Conservation (phyloP, 2,329 filamentous ascomycete species). For the Trichoderma harzianum region DNA sequence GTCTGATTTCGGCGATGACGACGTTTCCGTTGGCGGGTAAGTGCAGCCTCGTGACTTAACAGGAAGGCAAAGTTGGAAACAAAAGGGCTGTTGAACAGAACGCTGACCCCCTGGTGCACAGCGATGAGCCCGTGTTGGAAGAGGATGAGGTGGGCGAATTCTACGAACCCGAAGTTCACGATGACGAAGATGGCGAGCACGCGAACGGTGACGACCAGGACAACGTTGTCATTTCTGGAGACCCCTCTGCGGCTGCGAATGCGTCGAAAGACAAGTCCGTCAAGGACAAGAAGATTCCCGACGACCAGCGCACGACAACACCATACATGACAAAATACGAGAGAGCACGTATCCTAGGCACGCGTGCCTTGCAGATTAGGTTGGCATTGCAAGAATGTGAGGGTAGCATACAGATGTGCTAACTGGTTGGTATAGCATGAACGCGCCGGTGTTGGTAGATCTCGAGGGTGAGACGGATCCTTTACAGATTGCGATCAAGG, state of each 20-base stretch:
- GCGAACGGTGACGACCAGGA: constrained; percentile 56
- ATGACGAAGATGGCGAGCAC: constrained; percentile 49
- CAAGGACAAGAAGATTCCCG: constrained; percentile 85
- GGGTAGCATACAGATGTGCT: constrained; percentile 19
- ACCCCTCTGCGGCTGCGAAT: constrained; percentile 58
- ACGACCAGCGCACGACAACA: constrained; percentile 84
- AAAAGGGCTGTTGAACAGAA: neutral
- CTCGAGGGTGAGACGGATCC: constrained; percentile 97
- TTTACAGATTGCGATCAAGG: constrained; percentile 94
- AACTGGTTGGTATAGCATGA: constrained; percentile 64
- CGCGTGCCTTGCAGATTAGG: constrained; percentile 93
- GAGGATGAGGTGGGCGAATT: constrained; percentile 63
- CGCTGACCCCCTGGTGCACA: constrained; percentile 30
- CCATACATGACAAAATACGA: constrained; percentile 99
- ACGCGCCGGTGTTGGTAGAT: constrained; percentile 93
- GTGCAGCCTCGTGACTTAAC: constrained; percentile 22
- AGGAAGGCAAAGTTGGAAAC: constrained; percentile 20
- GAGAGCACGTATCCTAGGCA: constrained; percentile 86
- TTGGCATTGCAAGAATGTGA: constrained; percentile 44
- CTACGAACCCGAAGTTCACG: constrained; percentile 54
- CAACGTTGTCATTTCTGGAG: constrained; percentile 59
- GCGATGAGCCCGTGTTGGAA: constrained; percentile 69
- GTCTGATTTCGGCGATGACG: constrained; percentile 72
- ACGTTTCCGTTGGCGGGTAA: constrained; percentile 57
- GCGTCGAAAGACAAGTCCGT: constrained; percentile 54